Evolutionary conservation across 352 stramenopile species (phyloP), one percentile per base, ranked within the genome.

Genomic region (Peronospora belbahrii): DNA sequence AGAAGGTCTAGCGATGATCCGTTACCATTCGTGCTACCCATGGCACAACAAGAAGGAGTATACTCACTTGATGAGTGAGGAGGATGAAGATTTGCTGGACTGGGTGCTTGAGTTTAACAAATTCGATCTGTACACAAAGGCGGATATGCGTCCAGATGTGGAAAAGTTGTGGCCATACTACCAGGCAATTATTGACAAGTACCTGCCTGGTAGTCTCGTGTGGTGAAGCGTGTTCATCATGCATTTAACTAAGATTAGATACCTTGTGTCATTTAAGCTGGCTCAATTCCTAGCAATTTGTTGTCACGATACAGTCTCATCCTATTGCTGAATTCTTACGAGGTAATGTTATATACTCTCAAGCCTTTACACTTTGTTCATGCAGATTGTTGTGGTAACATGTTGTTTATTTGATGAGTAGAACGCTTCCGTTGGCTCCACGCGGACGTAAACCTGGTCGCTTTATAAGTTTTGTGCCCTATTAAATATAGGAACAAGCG

Each of bases 91-190:
- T 33, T 52, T 88, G 31, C 56, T 94, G 33, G 82, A 96, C 56
- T 96, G 87, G 87, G 82, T 97, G 34, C 73, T 94, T 45, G 74
- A 89, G 61, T 97, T 97, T 58, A 95, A 96, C 67, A 88, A 91
- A 62, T 96, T 96, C 55, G 91, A 97, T 59, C 54, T 97, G 18
- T 97, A 97, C 72, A 97, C 85, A 14, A 96, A 97, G 52, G 76
- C 83, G 43, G 76, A 91, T 39, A 72, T 70, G 22, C 67, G 79
- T 38, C 80, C 78, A 2, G 74, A 91, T 42, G 73, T 94, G 31
- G 49, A 89, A 49, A 57, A 82, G 56, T 72, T 97, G 36, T 97
- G 85, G 86, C 86, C 83, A 2, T 96, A 97, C 64, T 97, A 97
- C 65, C 68, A 88, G 49, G 63, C 55, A 18, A 71, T 97, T 48